phyloP scores from a whole-genome alignment of 2,329 filamentous ascomycete genomes.

The Aschersonia sp. region DNA sequence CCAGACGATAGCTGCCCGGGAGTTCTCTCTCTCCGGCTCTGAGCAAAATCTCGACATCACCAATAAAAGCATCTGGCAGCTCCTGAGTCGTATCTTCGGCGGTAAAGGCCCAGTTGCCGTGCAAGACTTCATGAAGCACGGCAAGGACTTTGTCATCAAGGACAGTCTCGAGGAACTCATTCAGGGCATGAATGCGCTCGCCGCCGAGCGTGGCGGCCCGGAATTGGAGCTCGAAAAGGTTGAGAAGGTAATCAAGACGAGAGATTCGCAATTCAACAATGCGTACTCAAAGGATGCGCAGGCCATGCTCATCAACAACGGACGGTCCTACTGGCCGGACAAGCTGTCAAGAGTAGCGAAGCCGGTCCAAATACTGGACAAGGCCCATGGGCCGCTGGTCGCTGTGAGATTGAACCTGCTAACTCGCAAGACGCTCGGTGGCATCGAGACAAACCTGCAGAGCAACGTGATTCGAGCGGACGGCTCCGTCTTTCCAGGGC shows the following conservation, averaged over 20 bases:
- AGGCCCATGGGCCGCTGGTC: slow-evolving; percentile 41
- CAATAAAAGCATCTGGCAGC: slow-evolving; percentile 37
- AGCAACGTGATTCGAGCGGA: slow-evolving; percentile 41
- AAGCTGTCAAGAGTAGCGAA: slow-evolving; percentile 32
- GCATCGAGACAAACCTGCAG: slow-evolving; percentile 43
- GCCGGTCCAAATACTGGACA: slow-evolving; percentile 39
- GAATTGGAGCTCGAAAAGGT: slow-evolving; percentile 29
- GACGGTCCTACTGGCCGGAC: slow-evolving; percentile 40
- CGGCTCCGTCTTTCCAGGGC: slow-evolving; percentile 29
- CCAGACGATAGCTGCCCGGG: slow-evolving; percentile 42
- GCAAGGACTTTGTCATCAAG: slow-evolving; percentile 44
- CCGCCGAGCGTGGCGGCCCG: slow-evolving; percentile 28
- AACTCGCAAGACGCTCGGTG: slow-evolving; percentile 45
- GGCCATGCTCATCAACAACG: slow-evolving; percentile 45
- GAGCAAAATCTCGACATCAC: slow-evolving; percentile 50
- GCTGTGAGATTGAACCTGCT: slow-evolving; percentile 46
- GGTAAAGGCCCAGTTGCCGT: slow-evolving; percentile 38
- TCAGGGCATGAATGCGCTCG: slow-evolving; percentile 43
- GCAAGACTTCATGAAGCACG: slow-evolving; percentile 43
- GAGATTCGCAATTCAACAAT: slow-evolving; percentile 42
- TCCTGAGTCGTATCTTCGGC: slow-evolving; percentile 35
- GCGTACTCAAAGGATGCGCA: slow-evolving; percentile 45
- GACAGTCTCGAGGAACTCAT: slow-evolving; percentile 41
- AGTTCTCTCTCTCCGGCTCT: slow-evolving; percentile 47
- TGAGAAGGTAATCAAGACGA: slow-evolving; percentile 31